Conservation (phyloP, 306 rosid species). For the Argentina anserina region DNA sequence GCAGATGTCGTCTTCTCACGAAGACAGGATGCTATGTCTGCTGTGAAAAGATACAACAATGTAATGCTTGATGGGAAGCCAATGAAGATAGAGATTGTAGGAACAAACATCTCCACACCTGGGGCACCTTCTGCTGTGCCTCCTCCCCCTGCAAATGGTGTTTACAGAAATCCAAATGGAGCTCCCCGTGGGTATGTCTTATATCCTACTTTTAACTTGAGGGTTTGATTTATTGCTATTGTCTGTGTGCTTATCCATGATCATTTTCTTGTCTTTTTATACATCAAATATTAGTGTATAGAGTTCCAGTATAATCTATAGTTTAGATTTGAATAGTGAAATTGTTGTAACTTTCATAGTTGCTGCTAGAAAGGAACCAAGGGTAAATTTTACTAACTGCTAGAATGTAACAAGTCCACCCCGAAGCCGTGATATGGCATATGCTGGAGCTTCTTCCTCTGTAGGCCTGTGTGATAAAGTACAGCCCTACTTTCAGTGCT, state of each 20-base stretch:
- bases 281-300: not conserved
- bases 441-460: too few relatives aligned
- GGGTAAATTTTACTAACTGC: too few relatives aligned
- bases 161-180: conserved; percentile 56
- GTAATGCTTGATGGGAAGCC: conserved; percentile 94
- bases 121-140: conserved; percentile 24
- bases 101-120: conserved; percentile 69
- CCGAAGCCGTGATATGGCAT: too few relatives aligned
- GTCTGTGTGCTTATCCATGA: not conserved
- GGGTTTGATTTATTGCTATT: not conserved
- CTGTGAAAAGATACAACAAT: conserved; percentile 89
- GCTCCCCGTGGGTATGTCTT: conserved; percentile 51
- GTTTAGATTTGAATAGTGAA: too few relatives aligned
- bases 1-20: conserved; percentile 87
- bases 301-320: too few relatives aligned
- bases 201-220: not conserved
- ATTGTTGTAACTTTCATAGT: too few relatives aligned
- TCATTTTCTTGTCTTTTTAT: not conserved
- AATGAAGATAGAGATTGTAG: conserved; percentile 92
- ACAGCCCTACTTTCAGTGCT: not conserved
- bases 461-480: too few relatives aligned
- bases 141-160: conserved; percentile 42
- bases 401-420: too few relatives aligned
- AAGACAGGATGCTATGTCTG: conserved; percentile 77
- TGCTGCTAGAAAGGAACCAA: too few relatives aligned